Conservation (phyloP, 129 eudicot genomes). For the Chrysanthemum lavandulifolium region DNA sequence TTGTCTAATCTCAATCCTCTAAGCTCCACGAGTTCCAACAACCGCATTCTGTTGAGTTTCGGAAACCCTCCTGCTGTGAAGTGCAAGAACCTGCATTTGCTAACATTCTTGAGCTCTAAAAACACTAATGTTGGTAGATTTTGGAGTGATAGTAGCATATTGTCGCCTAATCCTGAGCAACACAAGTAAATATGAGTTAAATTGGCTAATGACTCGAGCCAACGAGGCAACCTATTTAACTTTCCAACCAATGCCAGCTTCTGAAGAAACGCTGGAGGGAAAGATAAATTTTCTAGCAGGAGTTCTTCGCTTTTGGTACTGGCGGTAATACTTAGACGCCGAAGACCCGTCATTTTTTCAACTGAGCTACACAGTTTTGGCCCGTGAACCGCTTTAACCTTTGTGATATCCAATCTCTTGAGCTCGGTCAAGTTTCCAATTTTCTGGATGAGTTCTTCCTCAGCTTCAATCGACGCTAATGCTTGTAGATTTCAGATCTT, state of each 20-base stretch:
- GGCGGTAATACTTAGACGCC: conserved; percentile 35
- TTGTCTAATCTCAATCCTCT: conserved; percentile 38
- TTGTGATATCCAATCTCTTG: conserved; percentile 54
- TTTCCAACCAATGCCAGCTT: conserved; percentile 47
- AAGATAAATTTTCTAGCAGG: conserved; percentile 32
- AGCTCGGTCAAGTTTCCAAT: conserved; percentile 44
- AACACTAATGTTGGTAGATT: conserved; percentile 39
- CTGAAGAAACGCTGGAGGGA: conserved; percentile 54
- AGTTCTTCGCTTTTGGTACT: conserved; percentile 38
- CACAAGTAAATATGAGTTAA: conserved; percentile 49
- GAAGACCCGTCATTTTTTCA: conserved; percentile 46
- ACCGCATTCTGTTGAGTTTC: conserved; percentile 43
- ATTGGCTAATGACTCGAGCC: conserved; percentile 44
- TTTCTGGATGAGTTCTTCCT: conserved; percentile 42
- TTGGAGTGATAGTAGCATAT: conserved; percentile 35
- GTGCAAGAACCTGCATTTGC: conserved; percentile 33
- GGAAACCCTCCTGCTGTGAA: conserved; percentile 39
- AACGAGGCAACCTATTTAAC: conserved; percentile 44
- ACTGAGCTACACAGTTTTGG: conserved; percentile 41
- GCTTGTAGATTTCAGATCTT: conserved; percentile 42
- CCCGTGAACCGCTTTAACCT: conserved; percentile 33
- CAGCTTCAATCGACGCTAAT: conserved; percentile 47
- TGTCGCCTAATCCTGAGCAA: conserved; percentile 36
- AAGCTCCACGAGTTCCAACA: conserved; percentile 40
- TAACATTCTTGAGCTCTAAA: conserved; percentile 49